Conservation (phyloP, 2,329 filamentous ascomycete species). For the Aspergillus clavatus region DNA sequence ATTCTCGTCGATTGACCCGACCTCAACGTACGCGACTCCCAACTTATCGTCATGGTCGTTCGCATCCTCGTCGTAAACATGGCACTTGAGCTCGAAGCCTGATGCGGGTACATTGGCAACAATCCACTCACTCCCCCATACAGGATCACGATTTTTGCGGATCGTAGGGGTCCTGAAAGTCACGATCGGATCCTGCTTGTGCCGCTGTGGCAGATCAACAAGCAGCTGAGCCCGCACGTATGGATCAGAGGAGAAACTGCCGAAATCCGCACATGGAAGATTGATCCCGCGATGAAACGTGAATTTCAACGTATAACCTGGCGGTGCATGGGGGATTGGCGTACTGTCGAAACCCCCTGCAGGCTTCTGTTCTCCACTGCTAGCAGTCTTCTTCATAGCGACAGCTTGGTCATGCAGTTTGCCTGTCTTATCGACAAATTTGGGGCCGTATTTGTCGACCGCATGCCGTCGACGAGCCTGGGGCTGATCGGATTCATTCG, state of each 20-base stretch:
- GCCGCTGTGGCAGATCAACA: slow-evolving; percentile 64
- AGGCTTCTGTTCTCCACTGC: slow-evolving; percentile 41
- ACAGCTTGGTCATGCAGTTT: slow-evolving; percentile 34
- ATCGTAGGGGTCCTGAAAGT: slow-evolving; percentile 71
- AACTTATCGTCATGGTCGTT: slow-evolving; percentile 81
- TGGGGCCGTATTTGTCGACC: slow-evolving; percentile 34
- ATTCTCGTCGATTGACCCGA: slow-evolving; percentile 54
- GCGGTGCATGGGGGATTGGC: slow-evolving; percentile 66
- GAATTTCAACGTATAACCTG: slow-evolving; percentile 80
- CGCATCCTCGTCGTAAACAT: slow-evolving; percentile 85
- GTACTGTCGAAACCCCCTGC: slow-evolving; percentile 76
- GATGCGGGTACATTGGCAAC: slow-evolving; percentile 78
- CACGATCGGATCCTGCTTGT: slow-evolving; percentile 80
- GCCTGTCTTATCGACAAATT: slow-evolving; percentile 37
- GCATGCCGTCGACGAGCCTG: slow-evolving; percentile 19
- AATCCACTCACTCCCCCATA: slow-evolving; percentile 81
- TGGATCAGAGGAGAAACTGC: slow-evolving; percentile 74
- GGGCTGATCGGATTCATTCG: slow-evolving; percentile 11
- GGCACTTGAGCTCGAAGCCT: slow-evolving; percentile 79
- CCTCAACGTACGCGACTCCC: slow-evolving; percentile 73
- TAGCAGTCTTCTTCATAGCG: slow-evolving; percentile 19
- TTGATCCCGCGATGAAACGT: slow-evolving; percentile 77
- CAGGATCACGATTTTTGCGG: slow-evolving; percentile 65
- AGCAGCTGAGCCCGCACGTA: slow-evolving; percentile 73
- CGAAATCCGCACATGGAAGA: slow-evolving; percentile 76